These are phyloP conservation scores for Raffaelea albimanens DNA, from an alignment of 2,329 filamentous ascomycete species.

Conservation along the genomic window DNA sequence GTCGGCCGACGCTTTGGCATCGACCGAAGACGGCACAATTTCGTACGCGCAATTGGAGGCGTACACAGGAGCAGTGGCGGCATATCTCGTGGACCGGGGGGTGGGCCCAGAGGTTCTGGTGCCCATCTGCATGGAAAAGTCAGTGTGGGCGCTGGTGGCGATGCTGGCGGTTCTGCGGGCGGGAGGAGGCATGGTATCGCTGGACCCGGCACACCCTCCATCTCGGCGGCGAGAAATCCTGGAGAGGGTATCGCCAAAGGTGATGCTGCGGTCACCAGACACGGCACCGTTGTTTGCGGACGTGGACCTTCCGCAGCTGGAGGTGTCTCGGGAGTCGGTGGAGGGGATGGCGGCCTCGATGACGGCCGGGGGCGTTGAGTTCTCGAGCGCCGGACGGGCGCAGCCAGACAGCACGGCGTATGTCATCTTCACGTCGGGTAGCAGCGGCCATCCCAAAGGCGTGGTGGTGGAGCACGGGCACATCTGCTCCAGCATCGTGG, in stretches of 20 bases:
- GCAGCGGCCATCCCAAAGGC: no score
- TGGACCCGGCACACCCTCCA: conserved; percentile 31
- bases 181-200: conserved; percentile 39
- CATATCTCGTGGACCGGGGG: conserved; percentile 27
- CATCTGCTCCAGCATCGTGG: no score
- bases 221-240: conserved; percentile 10
- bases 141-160: conserved; percentile 55
- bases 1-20: conserved; percentile 19
- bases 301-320: background rate
- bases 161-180: conserved; percentile 55
- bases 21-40: conserved; percentile 20
- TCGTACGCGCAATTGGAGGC: conserved; percentile 29
- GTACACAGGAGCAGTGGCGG: background rate
- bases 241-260: background rate
- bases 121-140: conserved; percentile 62
- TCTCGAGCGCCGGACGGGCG: background rate
- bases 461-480: no score
- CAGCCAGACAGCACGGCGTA: background rate
- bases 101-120: conserved; percentile 46
- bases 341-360: no score
- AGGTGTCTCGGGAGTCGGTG: background rate
- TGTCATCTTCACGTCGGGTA: conserved; percentile 38
- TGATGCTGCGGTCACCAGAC: background rate
- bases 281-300: background rate
- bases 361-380: no score